Conservation (phyloP, 2,329 filamentous ascomycete genomes). For the Diaporthe capsici region DNA sequence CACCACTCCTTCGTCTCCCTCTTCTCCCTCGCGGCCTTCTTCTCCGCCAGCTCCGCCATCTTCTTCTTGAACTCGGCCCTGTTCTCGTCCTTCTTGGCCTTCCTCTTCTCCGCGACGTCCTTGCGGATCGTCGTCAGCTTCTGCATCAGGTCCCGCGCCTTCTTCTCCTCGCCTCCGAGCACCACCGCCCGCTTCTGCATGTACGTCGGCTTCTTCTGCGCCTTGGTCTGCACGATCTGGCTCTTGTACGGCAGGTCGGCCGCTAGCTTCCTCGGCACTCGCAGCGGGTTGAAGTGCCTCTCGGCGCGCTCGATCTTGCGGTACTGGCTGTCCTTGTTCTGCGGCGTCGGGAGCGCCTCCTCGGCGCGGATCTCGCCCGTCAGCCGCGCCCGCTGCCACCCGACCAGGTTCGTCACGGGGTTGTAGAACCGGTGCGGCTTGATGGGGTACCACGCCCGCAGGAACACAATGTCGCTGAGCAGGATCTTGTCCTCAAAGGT, state of each 20-base stretch:
- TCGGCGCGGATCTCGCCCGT: slow-evolving; percentile 91
- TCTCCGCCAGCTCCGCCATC: slow-evolving; percentile 85
- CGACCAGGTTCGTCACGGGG: slow-evolving; percentile 91
- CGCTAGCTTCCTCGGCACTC: slow-evolving; percentile 84
- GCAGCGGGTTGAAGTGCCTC: slow-evolving; percentile 84
- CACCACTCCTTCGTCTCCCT: slow-evolving; percentile 93
- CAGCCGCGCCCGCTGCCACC: slow-evolving; percentile 94
- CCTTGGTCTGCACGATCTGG: slow-evolving; percentile 86
- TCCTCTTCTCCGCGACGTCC: slow-evolving; percentile 88
- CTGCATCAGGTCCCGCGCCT: slow-evolving; percentile 89
- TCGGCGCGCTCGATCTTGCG: slow-evolving; percentile 74
- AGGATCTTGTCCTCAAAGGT: slow-evolving; percentile 99
- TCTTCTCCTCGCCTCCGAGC: slow-evolving; percentile 87
- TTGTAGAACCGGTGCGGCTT: slow-evolving; percentile 98
- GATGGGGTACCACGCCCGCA: slow-evolving; percentile 96
- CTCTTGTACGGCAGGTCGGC: slow-evolving; percentile 92
- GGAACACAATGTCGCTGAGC: slow-evolving; percentile 95
- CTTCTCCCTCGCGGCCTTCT: slow-evolving; percentile 89
- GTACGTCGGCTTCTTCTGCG: slow-evolving; percentile 87
- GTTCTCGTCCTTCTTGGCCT: slow-evolving; percentile 89
- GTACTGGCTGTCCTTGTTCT: slow-evolving; percentile 89
- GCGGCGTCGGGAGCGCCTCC: slow-evolving; percentile 81
- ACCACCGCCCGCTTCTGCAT: slow-evolving; percentile 97
- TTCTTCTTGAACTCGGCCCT: slow-evolving; percentile 85
- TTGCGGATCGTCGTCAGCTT: slow-evolving; percentile 92